Conservation (phyloP, 495 filamentous ascomycete genomes). For the Staphylotrichum longicolle region DNA sequence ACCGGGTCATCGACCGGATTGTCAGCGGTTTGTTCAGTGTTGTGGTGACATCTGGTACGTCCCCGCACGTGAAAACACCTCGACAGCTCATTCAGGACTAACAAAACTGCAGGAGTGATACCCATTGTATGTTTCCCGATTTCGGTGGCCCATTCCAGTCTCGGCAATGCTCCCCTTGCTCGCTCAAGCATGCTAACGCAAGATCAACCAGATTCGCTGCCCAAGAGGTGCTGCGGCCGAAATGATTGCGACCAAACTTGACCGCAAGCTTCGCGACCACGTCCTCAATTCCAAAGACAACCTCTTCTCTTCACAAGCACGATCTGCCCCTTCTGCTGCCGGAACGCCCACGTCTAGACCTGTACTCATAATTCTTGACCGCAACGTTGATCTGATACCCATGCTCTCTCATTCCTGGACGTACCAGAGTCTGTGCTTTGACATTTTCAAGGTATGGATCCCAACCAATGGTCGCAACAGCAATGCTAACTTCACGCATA, state of each 20-base stretch:
- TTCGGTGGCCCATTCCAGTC: not conserved
- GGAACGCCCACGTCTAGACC: slow-evolving; percentile 68
- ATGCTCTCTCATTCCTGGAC: slow-evolving; percentile 99
- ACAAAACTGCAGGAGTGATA: slow-evolving; percentile 62
- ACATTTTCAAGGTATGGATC: slow-evolving; percentile 60
- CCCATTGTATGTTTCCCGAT: slow-evolving; percentile 57
- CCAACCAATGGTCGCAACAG: not conserved
- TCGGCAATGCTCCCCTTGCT: not conserved
- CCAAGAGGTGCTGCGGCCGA: slow-evolving; percentile 91
- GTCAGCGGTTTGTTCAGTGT: slow-evolving; percentile 96
- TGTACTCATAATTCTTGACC: slow-evolving; percentile 85
- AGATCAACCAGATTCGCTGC: slow-evolving; percentile 60
- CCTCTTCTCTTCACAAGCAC: slow-evolving; percentile 62
- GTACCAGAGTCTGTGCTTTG: slow-evolving; percentile 93
- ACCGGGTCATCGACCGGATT: slow-evolving; percentile 80
- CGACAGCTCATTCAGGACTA: not conserved
- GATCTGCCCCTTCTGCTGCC: slow-evolving; percentile 41
- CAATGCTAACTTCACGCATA: slow-evolving; percentile 4
- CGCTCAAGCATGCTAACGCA: not conserved
- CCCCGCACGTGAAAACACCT: not conserved
- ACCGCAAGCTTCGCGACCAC: slow-evolving; percentile 94
- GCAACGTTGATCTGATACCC: slow-evolving; percentile 93
- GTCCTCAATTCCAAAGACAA: slow-evolving; percentile 97
- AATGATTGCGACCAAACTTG: slow-evolving; percentile 88
- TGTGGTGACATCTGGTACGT: slow-evolving; percentile 88